phyloP scores from a whole-genome alignment of 495 filamentous ascomycete species.

The Neurospora africana region DNA sequence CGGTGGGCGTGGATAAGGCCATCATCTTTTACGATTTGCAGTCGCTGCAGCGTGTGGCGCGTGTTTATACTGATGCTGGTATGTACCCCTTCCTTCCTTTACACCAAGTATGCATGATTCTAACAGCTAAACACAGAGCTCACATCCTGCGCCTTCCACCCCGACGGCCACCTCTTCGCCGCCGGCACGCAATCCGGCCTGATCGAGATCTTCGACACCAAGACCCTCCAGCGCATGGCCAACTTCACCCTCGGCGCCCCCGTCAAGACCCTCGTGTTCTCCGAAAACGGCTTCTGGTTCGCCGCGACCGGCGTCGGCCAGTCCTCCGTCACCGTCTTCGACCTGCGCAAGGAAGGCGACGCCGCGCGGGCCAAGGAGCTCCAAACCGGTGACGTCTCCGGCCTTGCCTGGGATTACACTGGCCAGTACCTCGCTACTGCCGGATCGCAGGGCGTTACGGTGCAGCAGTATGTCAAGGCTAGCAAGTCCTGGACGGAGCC shows the following conservation, averaged over 20 bases:
- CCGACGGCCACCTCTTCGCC: constrained; percentile 88
- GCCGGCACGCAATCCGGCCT: constrained; percentile 64
- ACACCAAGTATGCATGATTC: neutral
- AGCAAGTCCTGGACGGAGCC: constrained; percentile 85
- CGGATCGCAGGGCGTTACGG: constrained; percentile 69
- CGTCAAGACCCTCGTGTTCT: constrained; percentile 70
- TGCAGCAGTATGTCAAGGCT: constrained; percentile 77
- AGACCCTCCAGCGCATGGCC: constrained; percentile 57
- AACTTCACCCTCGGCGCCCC: constrained; percentile 56
- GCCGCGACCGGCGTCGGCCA: constrained; percentile 65
- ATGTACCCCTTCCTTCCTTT: constrained; percentile 27
- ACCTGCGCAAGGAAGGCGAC: constrained; percentile 76
- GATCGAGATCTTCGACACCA: constrained; percentile 79
- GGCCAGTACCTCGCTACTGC: constrained; percentile 83
- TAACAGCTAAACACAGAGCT: constrained; percentile 41
- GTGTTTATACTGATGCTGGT: constrained; percentile 76
- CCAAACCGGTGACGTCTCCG: constrained; percentile 67
- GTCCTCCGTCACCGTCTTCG: constrained; percentile 73
- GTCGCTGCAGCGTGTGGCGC: constrained; percentile 52
- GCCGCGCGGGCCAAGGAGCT: constrained; percentile 65
- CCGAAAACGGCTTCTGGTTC: constrained; percentile 95
- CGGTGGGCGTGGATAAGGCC: constrained; percentile 85
- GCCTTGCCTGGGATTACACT: constrained; percentile 83
- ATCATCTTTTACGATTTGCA: constrained; percentile 82
- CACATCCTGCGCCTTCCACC: constrained; percentile 76